Evolutionary conservation across 2,329 filamentous ascomycete genomes (phyloP), one percentile per base, ranked within the genome.

Genomic region (Colletotrichum abscissum): DNA sequence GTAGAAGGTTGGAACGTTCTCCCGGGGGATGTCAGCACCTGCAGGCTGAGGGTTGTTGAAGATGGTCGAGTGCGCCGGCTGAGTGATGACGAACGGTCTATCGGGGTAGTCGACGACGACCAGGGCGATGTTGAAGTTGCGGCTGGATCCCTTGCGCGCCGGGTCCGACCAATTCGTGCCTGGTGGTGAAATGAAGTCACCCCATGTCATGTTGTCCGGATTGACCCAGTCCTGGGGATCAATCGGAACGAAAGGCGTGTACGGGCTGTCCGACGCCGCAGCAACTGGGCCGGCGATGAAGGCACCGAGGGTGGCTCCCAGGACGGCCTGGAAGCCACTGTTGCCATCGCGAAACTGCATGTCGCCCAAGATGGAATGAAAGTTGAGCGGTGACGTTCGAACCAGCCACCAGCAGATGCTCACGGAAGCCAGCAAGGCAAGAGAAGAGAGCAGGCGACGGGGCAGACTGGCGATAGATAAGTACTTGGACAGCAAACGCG

Each of bases 71-170:
- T 83, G 82, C 6, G 84, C 76, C 4, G 82, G 75, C 59, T 84
- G 81, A 0, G 86, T 88, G 67, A 89, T 82, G 28, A 85, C 84
- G 76, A 89, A 89, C 2, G 85, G 82, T 60, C 78, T 78, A 69
- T 89, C 86, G 0, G 83, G 78, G 75, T 88, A 89, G 78, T 89
- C 88, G 42, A 89, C 82, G 1, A 85, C 81, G 30, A 89, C 84
- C 73, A 89, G 83, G 5, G 87, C 88, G 70, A 89, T 89, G 74
- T 89, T 88, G 81, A 89, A 89, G 80, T 89, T 89, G 22, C 87
- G 83, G 42, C 80, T 80, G 2, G 83, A 82, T 8, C 88, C 87
- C 69, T 81, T 85, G 42, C 78, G 80, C 0, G 78, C 76, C 2
- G 86, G 81, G 67, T 89, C 83, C 7, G 80, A 82, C 87, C 87